phyloP scores from a whole-genome alignment of 2,329 filamentous ascomycete genomes.

The Diaporthe citri region DNA sequence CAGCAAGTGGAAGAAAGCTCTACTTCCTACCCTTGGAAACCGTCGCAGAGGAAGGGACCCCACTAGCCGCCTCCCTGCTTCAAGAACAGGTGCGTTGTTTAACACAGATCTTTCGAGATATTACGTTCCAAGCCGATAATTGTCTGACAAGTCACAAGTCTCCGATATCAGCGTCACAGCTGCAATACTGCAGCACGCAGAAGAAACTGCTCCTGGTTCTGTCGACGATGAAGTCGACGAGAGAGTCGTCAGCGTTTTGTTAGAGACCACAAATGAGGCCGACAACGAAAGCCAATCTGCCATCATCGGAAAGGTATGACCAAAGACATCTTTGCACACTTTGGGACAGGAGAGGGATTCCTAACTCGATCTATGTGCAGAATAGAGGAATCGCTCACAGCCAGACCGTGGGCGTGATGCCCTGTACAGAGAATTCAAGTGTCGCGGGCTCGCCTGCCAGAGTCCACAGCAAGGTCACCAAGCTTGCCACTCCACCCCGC shows the following conservation, averaged over 20 bases:
- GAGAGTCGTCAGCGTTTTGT: conserved; percentile 34
- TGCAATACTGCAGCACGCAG: not conserved
- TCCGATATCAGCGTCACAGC: conserved; percentile 15
- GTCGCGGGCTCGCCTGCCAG: not conserved
- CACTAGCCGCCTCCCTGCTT: conserved; percentile 20
- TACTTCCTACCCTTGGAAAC: conserved; percentile 33
- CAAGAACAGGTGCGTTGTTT: conserved; percentile 29
- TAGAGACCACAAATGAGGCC: conserved; percentile 33
- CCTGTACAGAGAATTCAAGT: not conserved
- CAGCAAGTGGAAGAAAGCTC: conserved; percentile 37
- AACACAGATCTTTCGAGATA: too few species aligned
- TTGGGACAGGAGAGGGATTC: not conserved
- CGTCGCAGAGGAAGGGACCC: conserved; percentile 19
- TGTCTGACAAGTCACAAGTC: conserved; percentile 19
- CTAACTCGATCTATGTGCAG: conserved; percentile 12
- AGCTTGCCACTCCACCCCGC: conserved; percentile 25
- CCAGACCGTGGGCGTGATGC: conserved; percentile 29
- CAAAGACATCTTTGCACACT: too few species aligned
- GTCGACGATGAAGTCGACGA: conserved; percentile 14
- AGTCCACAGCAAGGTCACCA: not conserved
- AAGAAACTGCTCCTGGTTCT: not conserved
- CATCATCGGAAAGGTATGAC: conserved; percentile 25
- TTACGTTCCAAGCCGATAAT: not conserved
- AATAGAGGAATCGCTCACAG: conserved; percentile 18
- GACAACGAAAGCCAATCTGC: not conserved